Evolutionary conservation across 2,329 filamentous ascomycete genomes (phyloP), one percentile per base, ranked within the genome.

Genomic region (Falciphora oryzae): DNA sequence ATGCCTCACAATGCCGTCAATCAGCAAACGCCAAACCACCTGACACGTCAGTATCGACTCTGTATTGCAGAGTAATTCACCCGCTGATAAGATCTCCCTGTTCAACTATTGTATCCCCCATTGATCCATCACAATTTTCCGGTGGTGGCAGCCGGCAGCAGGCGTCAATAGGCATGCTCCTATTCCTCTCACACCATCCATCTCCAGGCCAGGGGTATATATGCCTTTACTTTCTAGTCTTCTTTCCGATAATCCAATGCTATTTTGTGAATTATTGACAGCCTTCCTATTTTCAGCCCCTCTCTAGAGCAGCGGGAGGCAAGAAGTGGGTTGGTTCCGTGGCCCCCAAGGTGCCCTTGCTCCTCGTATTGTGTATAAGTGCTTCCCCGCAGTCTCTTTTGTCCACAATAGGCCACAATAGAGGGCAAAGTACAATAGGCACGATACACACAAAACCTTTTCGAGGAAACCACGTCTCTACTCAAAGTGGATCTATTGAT

Each of bases 401-500:
- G 2, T 53, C 16, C 44, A 53, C 22, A 53, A 53, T 53, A 53
- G 44, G 18, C 44, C 44, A n/a, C 44, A 53, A 53, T 53, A 53
- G 44, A 53, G 8, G 44, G 18, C 18, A 11, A 18, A 11, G 14
- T 7, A 53, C 18, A 53, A 53, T 53, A 53, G 44, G 1, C 22
- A n/a, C 18, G 8, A 53, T 53, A 38, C 44, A 10, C 22, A 53
- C 44, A 22, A 22, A n/a, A 8, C 10, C 44, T 10, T n/a, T n/a
- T n/a, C 14, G 22, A n/a, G 18, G 18, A 22, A 53, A n/a, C 1
- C 18, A 53, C 44, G 18, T 11, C 18, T n/a, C 44, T 53, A n/a
- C n/a, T 53, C 44, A 53, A n/a, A 53, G 44, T 53, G 44, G 44
- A 53, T n/a, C 44, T n/a, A n/a, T 53, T n/a, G 18, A 53, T 53